Evolutionary conservation across 441 rosid species (phyloP), one percentile per base, ranked within the genome.

Genomic region (Arabidopsis lyrata): DNA sequence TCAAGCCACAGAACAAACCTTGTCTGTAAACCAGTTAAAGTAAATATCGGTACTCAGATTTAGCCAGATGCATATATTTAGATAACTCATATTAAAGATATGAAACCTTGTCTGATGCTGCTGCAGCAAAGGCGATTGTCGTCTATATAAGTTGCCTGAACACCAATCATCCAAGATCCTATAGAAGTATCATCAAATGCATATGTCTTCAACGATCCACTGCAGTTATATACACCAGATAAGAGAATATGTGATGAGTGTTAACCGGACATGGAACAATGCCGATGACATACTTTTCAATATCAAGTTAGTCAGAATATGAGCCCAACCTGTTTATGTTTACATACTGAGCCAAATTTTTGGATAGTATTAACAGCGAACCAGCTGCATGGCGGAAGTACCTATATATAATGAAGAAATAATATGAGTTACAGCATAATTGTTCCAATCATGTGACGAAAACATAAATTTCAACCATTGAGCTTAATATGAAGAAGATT

Each of bases 151-250:
- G 97, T 88, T 70, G 96, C 91, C 60, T 84, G 87, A 53, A 95
- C 71, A 76, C 99, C 98, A 83, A 95, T 89, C 96, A 95, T 89
- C 99, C 98, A 95, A 62, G 99, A 95, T 39, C 99, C 99, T 2
- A 89, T 73, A 4, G 99, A 84, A 77, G 58, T 81, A 82, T 95
- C 98, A 52, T 95, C 99, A 76, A 84, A 85, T 20, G 95, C 96
- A 55, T 89, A 92, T 44, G 86, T 81, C 88, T 92, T 92, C 80
- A 95, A 84, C 12, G 93, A 89, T 72, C 93, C 99, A 81, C 99
- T 95, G 94, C 64, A 82, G 64, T 16, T 59, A 44, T 47, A 54
- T 13, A 54, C 13, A 55, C 8, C 16, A 47, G 34, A 45, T 31
- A 18, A 41, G 20, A 31, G n/a, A 31, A 31, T 38, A 10, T 2